Evolutionary conservation across 2,329 filamentous ascomycete species (phyloP), one percentile per base, ranked within the genome.

Genomic region (Capronia coronata): DNA sequence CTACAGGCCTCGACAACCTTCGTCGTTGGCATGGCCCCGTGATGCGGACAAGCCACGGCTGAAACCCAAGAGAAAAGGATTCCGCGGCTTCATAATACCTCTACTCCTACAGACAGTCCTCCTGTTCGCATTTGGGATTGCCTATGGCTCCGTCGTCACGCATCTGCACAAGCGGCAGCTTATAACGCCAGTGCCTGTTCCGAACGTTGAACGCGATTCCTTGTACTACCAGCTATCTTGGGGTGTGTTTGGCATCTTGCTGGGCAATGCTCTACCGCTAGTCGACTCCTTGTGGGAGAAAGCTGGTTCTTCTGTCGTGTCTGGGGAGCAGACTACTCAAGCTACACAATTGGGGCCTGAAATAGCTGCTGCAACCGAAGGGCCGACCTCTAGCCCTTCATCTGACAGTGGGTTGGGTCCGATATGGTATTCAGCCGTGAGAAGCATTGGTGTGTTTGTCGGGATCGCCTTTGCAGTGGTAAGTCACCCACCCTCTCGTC

Each of bases 381-480:
- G 55, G 41, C 21, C 46, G 35, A 37, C 41, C 23, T 25, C 46
- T 40, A 29, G 42, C 14, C 40, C 55, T 14, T 51, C 54, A 14
- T 45, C 65, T 44, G 64, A 68, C 43, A 46, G 66, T 52, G 68
- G 66, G 46, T 61, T 75, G 41, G 70, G 75, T 43, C 82, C 78
- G 18, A 83, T 89, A 60, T 96, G 89, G 88, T 84, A 86, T 48
- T 76, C 81, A 34, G 78, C 81, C 32, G 80, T 86, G 9, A 72
- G 83, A 52, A 83, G 82, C 51, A 76, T 87, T 34, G 83, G 82
- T 11, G 82, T 82, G 2, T 86, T 87, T 67, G 75, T 86, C 6
- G 83, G 84, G 14, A 83, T 87, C 65, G 82, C 83, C 3, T 87
- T 84, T 68, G 83, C 83, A 23, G 94, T 98, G 73, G 88, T 94